Evolutionary conservation across 2,329 filamentous ascomycete species (phyloP).

Genomic region (Colletotrichum shisoi): DNA sequence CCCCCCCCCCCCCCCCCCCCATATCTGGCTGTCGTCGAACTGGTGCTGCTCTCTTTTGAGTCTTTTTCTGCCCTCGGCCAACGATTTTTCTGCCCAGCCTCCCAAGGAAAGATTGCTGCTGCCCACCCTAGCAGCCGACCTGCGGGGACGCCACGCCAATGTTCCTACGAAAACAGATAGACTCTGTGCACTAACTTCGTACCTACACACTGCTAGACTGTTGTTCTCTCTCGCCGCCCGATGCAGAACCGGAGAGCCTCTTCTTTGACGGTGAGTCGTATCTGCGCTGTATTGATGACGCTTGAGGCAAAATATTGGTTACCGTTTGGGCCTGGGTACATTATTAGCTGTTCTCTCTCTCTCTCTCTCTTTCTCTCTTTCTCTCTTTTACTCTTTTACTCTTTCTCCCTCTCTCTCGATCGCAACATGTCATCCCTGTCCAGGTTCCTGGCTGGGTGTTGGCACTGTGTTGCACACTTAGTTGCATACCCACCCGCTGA

Average conservation of each 20-base stretch:
- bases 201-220: not conserved
- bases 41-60: not conserved
- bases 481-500: not conserved
- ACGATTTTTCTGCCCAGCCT: constrained; percentile 32
- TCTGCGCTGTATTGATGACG: constrained; percentile 7
- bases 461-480: not conserved
- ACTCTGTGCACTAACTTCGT: too few relatives aligned
- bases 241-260: not conserved
- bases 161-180: too few relatives aligned
- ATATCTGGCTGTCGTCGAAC: not conserved
- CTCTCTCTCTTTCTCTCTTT: not conserved
- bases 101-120: constrained; percentile 3
- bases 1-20: not conserved
- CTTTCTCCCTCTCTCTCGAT: not conserved
- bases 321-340: not conserved
- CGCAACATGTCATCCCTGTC: constrained; percentile 1
- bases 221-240: not conserved
- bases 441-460: constrained; percentile 5
- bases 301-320: not conserved
- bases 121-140: constrained; percentile 20
- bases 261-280: not conserved
- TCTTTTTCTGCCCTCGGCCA: constrained; percentile 8
- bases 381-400: too few relatives aligned
- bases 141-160: constrained; percentile 16
- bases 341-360: not conserved